phyloP scores from a whole-genome alignment of 805 yeast species.

The Metschnikowia anglica region DNA sequence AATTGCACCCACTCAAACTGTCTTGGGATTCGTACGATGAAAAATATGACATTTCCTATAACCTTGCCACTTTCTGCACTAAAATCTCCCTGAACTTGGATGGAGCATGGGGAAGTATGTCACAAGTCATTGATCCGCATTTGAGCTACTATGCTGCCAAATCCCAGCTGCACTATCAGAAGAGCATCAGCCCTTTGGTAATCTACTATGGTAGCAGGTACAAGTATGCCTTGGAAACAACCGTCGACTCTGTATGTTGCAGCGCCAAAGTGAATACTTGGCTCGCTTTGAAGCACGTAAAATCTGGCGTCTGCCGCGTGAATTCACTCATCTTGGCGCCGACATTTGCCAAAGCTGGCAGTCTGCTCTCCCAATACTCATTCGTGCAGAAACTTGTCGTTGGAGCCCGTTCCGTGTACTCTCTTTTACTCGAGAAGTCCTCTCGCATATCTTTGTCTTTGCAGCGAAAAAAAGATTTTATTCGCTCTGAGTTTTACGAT shows the following conservation, averaged over 20 bases:
- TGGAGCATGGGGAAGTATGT: background rate
- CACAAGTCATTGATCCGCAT: background rate
- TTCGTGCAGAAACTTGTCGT: background rate
- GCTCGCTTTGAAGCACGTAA: constrained; percentile 2
- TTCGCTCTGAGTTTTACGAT: constrained; percentile 13
- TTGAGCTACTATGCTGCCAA: background rate
- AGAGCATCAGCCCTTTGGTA: constrained; percentile 13
- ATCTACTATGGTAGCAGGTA: constrained; percentile 14
- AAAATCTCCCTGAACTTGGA: background rate
- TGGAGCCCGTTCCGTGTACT: background rate
- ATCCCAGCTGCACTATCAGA: constrained; percentile 4
- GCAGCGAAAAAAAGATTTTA: constrained; percentile 18
- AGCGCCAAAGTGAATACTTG: constrained; percentile 3
- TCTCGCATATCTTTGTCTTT: constrained; percentile 7
- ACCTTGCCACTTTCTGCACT: background rate
- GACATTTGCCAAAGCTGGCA: background rate
- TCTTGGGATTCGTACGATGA: constrained; percentile 9
- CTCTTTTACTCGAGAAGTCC: constrained; percentile 11
- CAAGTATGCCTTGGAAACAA: constrained; percentile 11
- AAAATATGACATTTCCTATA: constrained; percentile 7
- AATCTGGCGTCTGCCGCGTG: background rate
- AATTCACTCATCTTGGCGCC: constrained; percentile 5
- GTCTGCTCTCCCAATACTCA: background rate
- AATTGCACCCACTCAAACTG: constrained; percentile 3
- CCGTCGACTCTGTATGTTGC: constrained; percentile 7